These are phyloP conservation scores for Carex kokanica DNA, from an alignment of 176 grass and related monocot genomes.

Conservation along the genomic window DNA sequence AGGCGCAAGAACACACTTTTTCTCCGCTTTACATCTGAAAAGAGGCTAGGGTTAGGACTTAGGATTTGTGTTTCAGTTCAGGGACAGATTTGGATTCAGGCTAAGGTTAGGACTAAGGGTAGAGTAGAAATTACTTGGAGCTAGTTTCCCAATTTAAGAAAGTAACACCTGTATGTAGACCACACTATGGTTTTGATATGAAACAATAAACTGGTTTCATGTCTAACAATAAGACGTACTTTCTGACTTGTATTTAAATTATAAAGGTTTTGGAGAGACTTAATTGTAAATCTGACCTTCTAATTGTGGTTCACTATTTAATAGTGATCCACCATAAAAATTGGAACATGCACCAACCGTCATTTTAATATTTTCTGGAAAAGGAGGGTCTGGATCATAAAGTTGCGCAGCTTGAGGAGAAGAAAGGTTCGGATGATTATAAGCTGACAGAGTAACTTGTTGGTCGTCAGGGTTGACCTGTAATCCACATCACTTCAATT, in stretches of 20 bases:
- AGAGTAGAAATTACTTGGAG: not conserved
- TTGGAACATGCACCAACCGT: not conserved
- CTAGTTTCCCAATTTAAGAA: not conserved
- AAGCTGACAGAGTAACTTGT: not conserved
- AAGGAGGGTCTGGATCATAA: not conserved
- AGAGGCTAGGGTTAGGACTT: not conserved
- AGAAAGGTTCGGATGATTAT: not conserved
- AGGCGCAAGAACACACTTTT: slow-evolving; percentile 53
- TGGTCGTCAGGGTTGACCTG: not conserved
- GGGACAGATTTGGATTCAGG: not conserved
- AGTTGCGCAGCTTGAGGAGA: not conserved
- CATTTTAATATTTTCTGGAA: not conserved
- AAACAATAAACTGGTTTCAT: not conserved
- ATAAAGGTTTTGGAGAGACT: not conserved
- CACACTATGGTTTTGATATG: not conserved
- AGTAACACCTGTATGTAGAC: not conserved
- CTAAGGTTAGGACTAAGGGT: not conserved
- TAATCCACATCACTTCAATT: not conserved
- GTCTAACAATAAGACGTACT: not conserved
- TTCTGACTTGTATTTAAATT: not conserved
- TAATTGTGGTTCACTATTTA: not conserved
- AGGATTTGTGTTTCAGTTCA: not conserved
- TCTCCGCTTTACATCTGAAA: slow-evolving; percentile 10
- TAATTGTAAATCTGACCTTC: slow-evolving; percentile 13
- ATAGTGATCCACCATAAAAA: not conserved